phyloP scores from a whole-genome alignment of 371 early-diverging fungal species.

The Mortierella sp. region DNA sequence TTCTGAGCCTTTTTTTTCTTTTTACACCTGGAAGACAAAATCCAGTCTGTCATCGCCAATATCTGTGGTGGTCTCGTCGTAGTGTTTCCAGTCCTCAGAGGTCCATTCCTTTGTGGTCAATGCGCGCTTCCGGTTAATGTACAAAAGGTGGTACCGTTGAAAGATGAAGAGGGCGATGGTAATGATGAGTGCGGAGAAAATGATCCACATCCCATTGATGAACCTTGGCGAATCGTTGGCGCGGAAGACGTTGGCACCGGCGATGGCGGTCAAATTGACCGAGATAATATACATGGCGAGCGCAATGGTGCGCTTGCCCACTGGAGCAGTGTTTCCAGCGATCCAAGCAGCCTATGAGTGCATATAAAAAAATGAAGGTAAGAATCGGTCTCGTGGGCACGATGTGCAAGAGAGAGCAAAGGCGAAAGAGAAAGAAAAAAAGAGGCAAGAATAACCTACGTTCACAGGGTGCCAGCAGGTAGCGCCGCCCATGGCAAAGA shows the following conservation, averaged over 20 bases:
- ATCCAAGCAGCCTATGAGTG: constrained; percentile 62
- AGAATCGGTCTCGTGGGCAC: background rate
- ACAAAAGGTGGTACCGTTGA: constrained; percentile 29
- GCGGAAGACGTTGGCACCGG: constrained; percentile 60
- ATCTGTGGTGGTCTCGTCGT: constrained; percentile 32
- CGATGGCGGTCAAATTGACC: constrained; percentile 58
- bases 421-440: background rate
- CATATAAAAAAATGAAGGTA: background rate
- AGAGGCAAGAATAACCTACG: constrained; percentile 17
- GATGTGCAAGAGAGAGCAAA: background rate
- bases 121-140: constrained; percentile 27
- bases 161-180: constrained; percentile 28
- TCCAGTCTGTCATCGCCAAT: constrained; percentile 45
- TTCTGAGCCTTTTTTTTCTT: background rate
- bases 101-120: constrained; percentile 46
- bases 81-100: constrained; percentile 46
- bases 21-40: constrained; percentile 27
- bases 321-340: constrained; percentile 63
- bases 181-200: constrained; percentile 22
- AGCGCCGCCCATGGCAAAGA: constrained; percentile 45
- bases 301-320: constrained; percentile 65
- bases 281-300: constrained; percentile 62
- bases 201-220: constrained; percentile 47
- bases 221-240: constrained; percentile 50
- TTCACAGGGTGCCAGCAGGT: constrained; percentile 68